These are phyloP conservation scores for Halenospora varia DNA, from an alignment of 495 filamentous ascomycete genomes.

Conservation along the genomic window DNA sequence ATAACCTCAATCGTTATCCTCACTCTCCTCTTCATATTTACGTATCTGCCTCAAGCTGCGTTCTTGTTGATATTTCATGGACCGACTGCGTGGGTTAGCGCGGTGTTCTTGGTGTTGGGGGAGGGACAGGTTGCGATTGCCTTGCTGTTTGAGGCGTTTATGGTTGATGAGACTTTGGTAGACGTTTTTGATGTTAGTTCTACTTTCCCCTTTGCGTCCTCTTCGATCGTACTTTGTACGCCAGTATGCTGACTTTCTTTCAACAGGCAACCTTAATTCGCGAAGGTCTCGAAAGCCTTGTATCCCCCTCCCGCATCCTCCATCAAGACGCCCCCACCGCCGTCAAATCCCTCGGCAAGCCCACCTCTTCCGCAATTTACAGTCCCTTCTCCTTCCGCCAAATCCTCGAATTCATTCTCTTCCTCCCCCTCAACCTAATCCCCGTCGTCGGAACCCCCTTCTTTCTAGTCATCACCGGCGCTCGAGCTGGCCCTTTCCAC, in stretches of 20 bases:
- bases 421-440: constrained; percentile 84
- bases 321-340: constrained; percentile 54
- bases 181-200: constrained; percentile 83
- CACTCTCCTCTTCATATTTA: constrained; percentile 71
- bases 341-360: constrained; percentile 71
- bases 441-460: constrained; percentile 77
- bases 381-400: constrained; percentile 68
- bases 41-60: constrained; percentile 83
- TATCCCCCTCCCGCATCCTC: constrained; percentile 68
- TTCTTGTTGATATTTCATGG: constrained; percentile 82
- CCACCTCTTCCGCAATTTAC: constrained; percentile 63
- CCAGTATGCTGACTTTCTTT: constrained; percentile 11
- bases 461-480: constrained; percentile 69
- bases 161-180: constrained; percentile 79
- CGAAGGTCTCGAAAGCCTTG: constrained; percentile 48
- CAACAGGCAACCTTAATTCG: constrained; percentile 37
- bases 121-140: constrained; percentile 80
- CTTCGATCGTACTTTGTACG: neutral
- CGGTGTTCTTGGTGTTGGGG: constrained; percentile 72
- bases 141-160: constrained; percentile 70
- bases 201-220: constrained; percentile 8
- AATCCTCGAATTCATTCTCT: constrained; percentile 71
- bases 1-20: constrained; percentile 72
- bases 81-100: constrained; percentile 70
- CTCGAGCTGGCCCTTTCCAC: constrained; percentile 52